These are phyloP conservation scores for Pythium oligandrum DNA, from an alignment of 352 stramenopile genomes.

Conservation along the genomic window DNA sequence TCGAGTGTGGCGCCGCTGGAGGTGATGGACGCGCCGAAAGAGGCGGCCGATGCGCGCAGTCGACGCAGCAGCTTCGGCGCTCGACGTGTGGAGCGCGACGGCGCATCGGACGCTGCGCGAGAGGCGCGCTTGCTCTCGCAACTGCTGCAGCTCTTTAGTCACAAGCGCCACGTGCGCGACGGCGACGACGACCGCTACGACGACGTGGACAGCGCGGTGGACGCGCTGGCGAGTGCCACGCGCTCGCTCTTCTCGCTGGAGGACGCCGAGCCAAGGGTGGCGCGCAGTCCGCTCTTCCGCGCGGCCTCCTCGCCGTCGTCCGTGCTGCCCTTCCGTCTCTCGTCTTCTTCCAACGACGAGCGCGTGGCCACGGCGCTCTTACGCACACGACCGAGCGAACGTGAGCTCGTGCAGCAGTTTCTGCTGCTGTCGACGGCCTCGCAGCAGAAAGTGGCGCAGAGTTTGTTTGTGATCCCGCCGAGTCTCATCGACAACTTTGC, in stretches of 20 bases:
- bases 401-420: constrained; percentile 36
- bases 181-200: not conserved
- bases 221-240: no score
- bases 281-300: not conserved
- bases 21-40: no score
- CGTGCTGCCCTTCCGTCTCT: not conserved
- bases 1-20: no score
- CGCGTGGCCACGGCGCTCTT: constrained; percentile 14
- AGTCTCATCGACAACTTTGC: constrained; percentile 41
- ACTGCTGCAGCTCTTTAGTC: constrained; percentile 38
- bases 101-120: constrained; percentile 16
- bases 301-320: not conserved
- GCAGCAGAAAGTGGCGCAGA: constrained; percentile 38
- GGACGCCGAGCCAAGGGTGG: not conserved
- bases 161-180: constrained; percentile 7
- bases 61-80: no score
- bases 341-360: constrained; percentile 4
- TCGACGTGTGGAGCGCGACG: not conserved
- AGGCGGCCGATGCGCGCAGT: no score
- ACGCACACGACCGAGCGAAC: constrained; percentile 19
- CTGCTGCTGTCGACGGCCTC: constrained; percentile 26
- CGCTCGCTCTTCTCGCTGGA: not conserved
- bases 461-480: constrained; percentile 36
- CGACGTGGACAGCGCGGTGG: constrained; percentile 6
- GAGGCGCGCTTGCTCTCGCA: constrained; percentile 39